A percentile compares a stretch with the other conserved stretches of the same genome.
These are phyloP conservation scores for Silybum marianum DNA, from an alignment of 129 eudicot genomes.

Conservation along the genomic window DNA sequence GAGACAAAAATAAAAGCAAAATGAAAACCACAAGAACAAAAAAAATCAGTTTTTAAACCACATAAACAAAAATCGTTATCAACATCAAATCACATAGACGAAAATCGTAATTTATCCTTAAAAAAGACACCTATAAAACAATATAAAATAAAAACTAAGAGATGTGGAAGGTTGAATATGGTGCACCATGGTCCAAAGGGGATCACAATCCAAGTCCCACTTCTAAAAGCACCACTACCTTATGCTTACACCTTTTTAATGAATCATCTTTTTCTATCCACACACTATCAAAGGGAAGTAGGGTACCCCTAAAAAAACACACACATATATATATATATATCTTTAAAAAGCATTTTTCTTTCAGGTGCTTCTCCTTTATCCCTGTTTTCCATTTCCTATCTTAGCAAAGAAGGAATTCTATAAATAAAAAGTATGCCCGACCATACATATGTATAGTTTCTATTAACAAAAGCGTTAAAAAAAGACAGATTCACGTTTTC, in stretches of 20 bases:
- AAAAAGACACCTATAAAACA: background rate
- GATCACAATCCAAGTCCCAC: constrained; percentile 37
- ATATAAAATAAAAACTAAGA: background rate
- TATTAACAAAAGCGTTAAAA: background rate
- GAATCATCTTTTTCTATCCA: constrained; percentile 37
- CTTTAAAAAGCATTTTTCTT: constrained; percentile 34
- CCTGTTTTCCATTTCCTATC: constrained; percentile 28
- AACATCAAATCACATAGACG: too few species aligned
- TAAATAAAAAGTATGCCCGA: constrained; percentile 18
- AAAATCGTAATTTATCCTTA: too few species aligned
- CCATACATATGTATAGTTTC: constrained; percentile 11
- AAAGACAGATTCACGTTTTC: background rate
- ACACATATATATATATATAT: constrained; percentile 22
- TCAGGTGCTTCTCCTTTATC: constrained; percentile 41
- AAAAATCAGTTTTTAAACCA: too few species aligned
- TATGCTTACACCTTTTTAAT: constrained; percentile 34
- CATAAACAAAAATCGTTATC: too few species aligned
- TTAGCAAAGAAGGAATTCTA: constrained; percentile 62
- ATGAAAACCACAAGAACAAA: too few species aligned
- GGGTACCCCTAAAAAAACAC: constrained; percentile 15
- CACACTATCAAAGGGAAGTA: constrained; percentile 31
- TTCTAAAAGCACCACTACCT: constrained; percentile 47
- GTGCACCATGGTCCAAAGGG: constrained; percentile 32
- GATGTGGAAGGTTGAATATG: constrained; percentile 30
- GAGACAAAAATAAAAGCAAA: too few species aligned